Conservation (phyloP, 805 yeast species). For the Phaffomyces thermotolerans region DNA sequence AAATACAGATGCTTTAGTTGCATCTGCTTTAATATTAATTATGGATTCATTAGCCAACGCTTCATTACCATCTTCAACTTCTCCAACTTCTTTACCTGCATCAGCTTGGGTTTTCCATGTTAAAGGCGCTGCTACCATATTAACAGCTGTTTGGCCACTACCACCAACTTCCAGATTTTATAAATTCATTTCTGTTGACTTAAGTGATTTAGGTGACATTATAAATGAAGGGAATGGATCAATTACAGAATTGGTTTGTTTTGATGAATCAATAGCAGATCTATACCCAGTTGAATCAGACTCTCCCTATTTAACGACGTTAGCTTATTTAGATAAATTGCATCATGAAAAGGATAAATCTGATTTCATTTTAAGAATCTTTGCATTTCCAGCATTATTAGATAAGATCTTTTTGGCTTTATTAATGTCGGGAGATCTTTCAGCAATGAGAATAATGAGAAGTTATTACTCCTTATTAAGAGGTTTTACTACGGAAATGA, state of each 20-base stretch:
- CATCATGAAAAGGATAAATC: slow-evolving; percentile 77
- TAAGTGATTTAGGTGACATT: slow-evolving; percentile 79
- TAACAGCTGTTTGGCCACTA: slow-evolving; percentile 94
- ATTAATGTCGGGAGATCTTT: slow-evolving; percentile 75
- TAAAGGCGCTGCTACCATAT: slow-evolving; percentile 91
- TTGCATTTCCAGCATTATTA: slow-evolving; percentile 88
- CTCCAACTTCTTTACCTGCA: slow-evolving; percentile 62
- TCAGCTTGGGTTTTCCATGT: slow-evolving; percentile 97
- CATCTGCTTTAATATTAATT: slow-evolving; percentile 79
- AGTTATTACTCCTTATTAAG: slow-evolving; percentile 77
- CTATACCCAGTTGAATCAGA: slow-evolving; percentile 76
- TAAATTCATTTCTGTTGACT: slow-evolving; percentile 73
- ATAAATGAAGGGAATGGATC: slow-evolving; percentile 31
- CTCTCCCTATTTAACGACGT: slow-evolving; percentile 82
- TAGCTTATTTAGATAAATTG: slow-evolving; percentile 78
- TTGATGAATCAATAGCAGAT: slow-evolving; percentile 79
- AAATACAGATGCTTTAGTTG: slow-evolving; percentile 89
- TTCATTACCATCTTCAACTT: slow-evolving; percentile 35
- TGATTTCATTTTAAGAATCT: slow-evolving; percentile 79
- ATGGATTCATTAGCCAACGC: slow-evolving; percentile 96
- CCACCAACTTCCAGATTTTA: slow-evolving; percentile 60
- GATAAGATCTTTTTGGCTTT: slow-evolving; percentile 74
- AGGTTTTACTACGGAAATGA: slow-evolving; percentile 78
- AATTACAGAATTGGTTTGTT: slow-evolving; percentile 61
- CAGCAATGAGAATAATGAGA: slow-evolving; percentile 87